Percentiles rank a stretch among this genome's conserved stretches.
These are phyloP conservation scores for Hyaloscypha bicolor DNA, from an alignment of 495 filamentous ascomycete species.

Conservation along the genomic window DNA sequence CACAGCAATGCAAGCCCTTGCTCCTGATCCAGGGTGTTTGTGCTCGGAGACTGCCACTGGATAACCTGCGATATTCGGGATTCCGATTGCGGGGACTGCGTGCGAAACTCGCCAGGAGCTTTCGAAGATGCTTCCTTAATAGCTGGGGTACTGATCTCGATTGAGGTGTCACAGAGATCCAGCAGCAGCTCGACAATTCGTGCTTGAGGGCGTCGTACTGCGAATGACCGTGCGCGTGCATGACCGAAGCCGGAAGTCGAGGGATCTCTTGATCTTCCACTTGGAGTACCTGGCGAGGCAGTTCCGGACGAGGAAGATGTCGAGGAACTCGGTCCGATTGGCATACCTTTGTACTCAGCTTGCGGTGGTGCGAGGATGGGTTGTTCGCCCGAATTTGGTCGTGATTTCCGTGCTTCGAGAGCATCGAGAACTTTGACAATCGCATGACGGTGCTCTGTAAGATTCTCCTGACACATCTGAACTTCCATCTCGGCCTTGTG, in stretches of 20 bases:
- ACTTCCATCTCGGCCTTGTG: conserved; percentile 97
- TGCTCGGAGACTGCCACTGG: conserved; percentile 92
- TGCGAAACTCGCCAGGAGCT: conserved; percentile 72
- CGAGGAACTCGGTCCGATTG: conserved; percentile 77
- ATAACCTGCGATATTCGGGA: conserved; percentile 88
- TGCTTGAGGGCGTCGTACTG: conserved; percentile 82
- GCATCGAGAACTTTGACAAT: conserved; percentile 95
- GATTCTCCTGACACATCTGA: conserved; percentile 87
- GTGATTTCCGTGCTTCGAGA: conserved; percentile 77
- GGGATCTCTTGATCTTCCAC: conserved; percentile 76
- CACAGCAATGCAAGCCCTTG: conserved; percentile 87
- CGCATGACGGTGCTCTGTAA: conserved; percentile 92
- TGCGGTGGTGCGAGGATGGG: conserved; percentile 49
- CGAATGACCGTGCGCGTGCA: conserved; percentile 75
- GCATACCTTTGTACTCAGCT: conserved; percentile 88
- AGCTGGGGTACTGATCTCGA: conserved; percentile 91
- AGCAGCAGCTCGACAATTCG: conserved; percentile 93
- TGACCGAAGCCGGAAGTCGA: conserved; percentile 68
- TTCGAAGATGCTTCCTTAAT: conserved; percentile 79
- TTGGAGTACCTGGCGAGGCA: conserved; percentile 66
- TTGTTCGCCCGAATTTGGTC: conserved; percentile 61
- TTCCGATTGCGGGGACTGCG: conserved; percentile 93
- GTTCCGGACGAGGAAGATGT: conserved; percentile 65
- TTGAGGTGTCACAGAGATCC: conserved; percentile 91
- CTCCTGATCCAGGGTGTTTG: conserved; percentile 91